Percentiles rank a stretch among this genome's conserved stretches.
Evolutionary conservation across 805 yeast genomes (phyloP).

Genomic region (Priceomyces fermenticarens): DNA sequence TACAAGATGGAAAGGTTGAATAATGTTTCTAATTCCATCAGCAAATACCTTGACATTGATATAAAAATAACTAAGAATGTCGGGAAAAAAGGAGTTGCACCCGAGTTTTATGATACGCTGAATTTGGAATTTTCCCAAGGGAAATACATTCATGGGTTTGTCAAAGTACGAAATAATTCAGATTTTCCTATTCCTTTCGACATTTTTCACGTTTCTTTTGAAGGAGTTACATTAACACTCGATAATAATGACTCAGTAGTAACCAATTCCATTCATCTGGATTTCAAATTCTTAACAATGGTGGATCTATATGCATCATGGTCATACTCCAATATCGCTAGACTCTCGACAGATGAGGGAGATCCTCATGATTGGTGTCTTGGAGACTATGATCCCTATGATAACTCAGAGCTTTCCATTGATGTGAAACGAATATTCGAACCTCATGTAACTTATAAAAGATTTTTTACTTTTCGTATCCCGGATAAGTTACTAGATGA

Average conservation of each 20-base stretch:
- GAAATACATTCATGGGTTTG: slow-evolving; percentile 43
- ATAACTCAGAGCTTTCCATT: slow-evolving; percentile 31
- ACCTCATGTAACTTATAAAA: slow-evolving; percentile 37
- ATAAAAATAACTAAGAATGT: slow-evolving; percentile 36
- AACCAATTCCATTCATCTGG: slow-evolving; percentile 24
- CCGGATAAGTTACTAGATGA: slow-evolving; percentile 42
- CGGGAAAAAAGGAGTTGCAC: slow-evolving; percentile 38
- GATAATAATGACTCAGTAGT: slow-evolving; percentile 21
- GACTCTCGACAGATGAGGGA: slow-evolving; percentile 36
- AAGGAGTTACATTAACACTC: slow-evolving; percentile 30
- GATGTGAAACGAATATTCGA: slow-evolving; percentile 35
- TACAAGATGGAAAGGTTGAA: slow-evolving; percentile 35
- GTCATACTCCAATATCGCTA: slow-evolving; percentile 42
- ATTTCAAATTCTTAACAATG: slow-evolving; percentile 42
- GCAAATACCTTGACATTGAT: slow-evolving; percentile 27
- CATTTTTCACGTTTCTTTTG: slow-evolving; percentile 44
- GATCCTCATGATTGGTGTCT: slow-evolving; percentile 46
- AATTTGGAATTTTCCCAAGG: slow-evolving; percentile 36
- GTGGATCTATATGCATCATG: slow-evolving; percentile 43
- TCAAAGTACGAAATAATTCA: slow-evolving; percentile 32
- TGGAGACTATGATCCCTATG: slow-evolving; percentile 42
- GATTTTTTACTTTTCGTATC: slow-evolving; percentile 39
- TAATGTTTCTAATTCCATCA: slow-evolving; percentile 26
- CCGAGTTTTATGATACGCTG: slow-evolving; percentile 31
- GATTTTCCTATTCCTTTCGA: slow-evolving; percentile 35